Conservation (phyloP, 495 filamentous ascomycete species). For the Xylaria venustula region DNA sequence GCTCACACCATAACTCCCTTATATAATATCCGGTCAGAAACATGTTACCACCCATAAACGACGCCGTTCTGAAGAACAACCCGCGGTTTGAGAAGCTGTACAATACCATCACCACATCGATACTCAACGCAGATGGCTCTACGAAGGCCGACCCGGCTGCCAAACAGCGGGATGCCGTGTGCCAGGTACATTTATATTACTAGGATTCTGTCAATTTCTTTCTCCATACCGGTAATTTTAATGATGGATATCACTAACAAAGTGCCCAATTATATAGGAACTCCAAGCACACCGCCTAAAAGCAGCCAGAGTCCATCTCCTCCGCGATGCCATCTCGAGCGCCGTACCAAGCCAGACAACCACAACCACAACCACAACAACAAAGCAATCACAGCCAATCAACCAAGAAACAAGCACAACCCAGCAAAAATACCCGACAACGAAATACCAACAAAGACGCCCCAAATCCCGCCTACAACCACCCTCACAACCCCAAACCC, state of each 20-base stretch:
- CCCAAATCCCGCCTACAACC: constrained; percentile 13
- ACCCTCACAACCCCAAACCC: constrained; percentile 17
- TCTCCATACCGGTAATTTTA: background rate
- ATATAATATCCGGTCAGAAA: too few species aligned
- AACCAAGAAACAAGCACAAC: background rate
- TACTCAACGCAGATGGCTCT: constrained; percentile 63
- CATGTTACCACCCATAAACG: constrained; percentile 68
- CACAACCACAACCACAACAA: too few species aligned
- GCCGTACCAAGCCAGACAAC: constrained; percentile 1
- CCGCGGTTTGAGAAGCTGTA: constrained; percentile 65
- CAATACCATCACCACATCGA: constrained; percentile 54
- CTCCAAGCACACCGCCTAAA: constrained; percentile 40
- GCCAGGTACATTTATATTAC: constrained; percentile 44
- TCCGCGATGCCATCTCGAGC: constrained; percentile 37
- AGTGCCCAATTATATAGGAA: constrained; percentile 26
- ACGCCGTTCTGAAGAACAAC: constrained; percentile 58
- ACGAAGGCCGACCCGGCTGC: constrained; percentile 51
- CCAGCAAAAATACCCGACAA: constrained; percentile 23
- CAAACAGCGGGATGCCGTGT: constrained; percentile 52
- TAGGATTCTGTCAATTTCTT: background rate
- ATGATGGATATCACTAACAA: background rate
- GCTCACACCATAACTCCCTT: too few species aligned
- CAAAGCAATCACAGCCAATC: constrained; percentile 27
- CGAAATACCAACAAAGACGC: constrained; percentile 30
- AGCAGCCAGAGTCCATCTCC: constrained; percentile 38